phyloP scores from a whole-genome alignment of 352 stramenopile species.

The Globisporangium abappressorium region DNA sequence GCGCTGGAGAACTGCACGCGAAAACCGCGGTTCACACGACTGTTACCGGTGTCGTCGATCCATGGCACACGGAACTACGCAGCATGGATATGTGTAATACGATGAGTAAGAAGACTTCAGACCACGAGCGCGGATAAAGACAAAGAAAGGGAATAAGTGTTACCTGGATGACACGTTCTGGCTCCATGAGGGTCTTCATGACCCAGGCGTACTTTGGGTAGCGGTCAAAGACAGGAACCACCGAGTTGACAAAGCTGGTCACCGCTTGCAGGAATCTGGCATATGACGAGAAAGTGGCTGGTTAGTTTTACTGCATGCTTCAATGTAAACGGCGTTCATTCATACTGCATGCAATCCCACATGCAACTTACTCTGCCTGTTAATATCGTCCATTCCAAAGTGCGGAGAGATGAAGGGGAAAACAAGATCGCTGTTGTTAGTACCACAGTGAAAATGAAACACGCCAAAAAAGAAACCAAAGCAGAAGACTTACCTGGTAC shows the following conservation, averaged over 20 bases:
- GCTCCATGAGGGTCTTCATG: conserved; percentile 94
- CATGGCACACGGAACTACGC: conserved; percentile 95
- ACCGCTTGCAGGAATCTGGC: conserved; percentile 69
- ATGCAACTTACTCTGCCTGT: conserved; percentile 12
- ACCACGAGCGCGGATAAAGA: not conserved
- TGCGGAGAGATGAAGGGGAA: not conserved
- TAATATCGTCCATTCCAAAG: not conserved
- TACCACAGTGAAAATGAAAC: not conserved
- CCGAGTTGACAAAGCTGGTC: conserved; percentile 76
- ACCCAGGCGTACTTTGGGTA: conserved; percentile 90
- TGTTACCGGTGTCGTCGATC: conserved; percentile 95
- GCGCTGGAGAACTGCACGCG: conserved; percentile 96
- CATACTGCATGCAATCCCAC: not conserved
- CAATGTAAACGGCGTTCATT: not conserved
- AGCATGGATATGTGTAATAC: not conserved
- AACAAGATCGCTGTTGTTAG: conserved; percentile 5
- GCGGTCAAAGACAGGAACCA: conserved; percentile 83
- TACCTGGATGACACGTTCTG: conserved; percentile 89
- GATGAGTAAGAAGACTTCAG: not conserved
- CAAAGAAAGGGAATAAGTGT: not conserved
- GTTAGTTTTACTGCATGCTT: not conserved
- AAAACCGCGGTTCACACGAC: conserved; percentile 95
- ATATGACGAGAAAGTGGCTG: not conserved
- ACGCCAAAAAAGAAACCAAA: not conserved
- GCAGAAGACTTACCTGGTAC: conserved; percentile 36